phyloP scores from a whole-genome alignment of 2,329 filamentous ascomycete genomes.

The Hymenoscyphus occultus region DNA sequence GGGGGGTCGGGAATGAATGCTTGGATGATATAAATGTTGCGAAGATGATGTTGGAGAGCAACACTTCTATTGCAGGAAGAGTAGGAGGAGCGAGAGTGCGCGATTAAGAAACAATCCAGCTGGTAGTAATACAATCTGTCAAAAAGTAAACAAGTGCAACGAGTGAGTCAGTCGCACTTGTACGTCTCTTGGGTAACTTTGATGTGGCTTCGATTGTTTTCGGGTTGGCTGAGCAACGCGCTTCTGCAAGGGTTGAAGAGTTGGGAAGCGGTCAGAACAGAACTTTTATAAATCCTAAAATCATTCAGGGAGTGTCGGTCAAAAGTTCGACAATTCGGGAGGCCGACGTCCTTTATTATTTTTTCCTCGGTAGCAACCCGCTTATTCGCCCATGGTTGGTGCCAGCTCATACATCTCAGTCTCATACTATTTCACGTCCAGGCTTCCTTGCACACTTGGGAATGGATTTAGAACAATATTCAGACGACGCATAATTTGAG shows the following conservation, averaged over 20 bases:
- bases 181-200: not conserved
- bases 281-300: too few species aligned
- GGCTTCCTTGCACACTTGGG: too few species aligned
- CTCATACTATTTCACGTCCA: too few species aligned
- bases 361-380: too few species aligned
- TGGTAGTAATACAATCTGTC: not conserved
- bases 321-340: too few species aligned
- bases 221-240: not conserved
- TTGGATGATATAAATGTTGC: conserved; percentile 1
- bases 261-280: too few species aligned
- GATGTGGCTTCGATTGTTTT: not conserved
- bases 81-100: not conserved
- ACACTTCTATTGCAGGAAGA: not conserved
- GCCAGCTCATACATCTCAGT: too few species aligned
- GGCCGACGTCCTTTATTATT: too few species aligned
- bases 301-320: too few species aligned
- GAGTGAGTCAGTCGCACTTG: conserved; percentile 1
- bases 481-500: too few species aligned
- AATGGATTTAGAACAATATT: too few species aligned
- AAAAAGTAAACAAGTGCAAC: conserved; percentile 2
- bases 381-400: too few species aligned
- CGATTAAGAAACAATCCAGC: not conserved
- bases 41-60: not conserved
- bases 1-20: not conserved
- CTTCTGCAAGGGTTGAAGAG: not conserved